Percentiles rank a stretch among this genome's conserved stretches.
Conservation (phyloP, 2,329 filamentous ascomycete species). For the Cephalotrichum gorgonifer region DNA sequence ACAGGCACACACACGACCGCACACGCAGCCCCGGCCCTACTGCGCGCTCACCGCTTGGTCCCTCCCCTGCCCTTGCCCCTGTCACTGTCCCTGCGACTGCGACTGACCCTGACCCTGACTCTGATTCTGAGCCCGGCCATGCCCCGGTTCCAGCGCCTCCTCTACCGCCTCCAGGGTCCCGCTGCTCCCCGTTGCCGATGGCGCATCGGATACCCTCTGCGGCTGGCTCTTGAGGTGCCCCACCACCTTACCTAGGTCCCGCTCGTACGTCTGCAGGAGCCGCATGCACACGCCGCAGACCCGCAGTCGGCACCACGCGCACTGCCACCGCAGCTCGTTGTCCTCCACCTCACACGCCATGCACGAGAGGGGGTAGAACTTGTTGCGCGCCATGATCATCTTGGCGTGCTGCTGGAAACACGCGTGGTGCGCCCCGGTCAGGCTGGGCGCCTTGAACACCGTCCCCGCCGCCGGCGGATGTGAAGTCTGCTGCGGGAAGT, state of each 20-base stretch:
- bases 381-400: constrained; percentile 38
- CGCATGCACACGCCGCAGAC: constrained; percentile 39
- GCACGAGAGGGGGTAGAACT: constrained; percentile 39
- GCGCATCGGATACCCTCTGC: constrained; percentile 5
- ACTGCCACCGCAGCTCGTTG: constrained; percentile 32
- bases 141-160: background rate
- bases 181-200: background rate
- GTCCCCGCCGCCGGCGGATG: constrained; percentile 13
- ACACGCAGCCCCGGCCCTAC: too few species aligned
- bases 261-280: constrained; percentile 26
- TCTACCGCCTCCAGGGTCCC: background rate
- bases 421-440: constrained; percentile 31
- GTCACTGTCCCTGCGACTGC: too few species aligned
- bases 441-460: constrained; percentile 29
- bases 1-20: too few species aligned
- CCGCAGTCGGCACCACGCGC: constrained; percentile 39
- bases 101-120: background rate
- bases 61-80: too few species aligned
- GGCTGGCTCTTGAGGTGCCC: constrained; percentile 15
- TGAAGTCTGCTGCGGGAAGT: constrained; percentile 23
- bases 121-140: background rate
- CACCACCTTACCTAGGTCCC: constrained; percentile 32
- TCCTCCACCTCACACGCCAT: constrained; percentile 40
- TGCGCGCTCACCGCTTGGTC: too few species aligned
- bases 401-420: constrained; percentile 37